Percentiles rank a stretch among this genome's conserved stretches.
These are phyloP conservation scores for Starmerella asiatica DNA, from an alignment of 805 yeast genomes.

Conservation along the genomic window DNA sequence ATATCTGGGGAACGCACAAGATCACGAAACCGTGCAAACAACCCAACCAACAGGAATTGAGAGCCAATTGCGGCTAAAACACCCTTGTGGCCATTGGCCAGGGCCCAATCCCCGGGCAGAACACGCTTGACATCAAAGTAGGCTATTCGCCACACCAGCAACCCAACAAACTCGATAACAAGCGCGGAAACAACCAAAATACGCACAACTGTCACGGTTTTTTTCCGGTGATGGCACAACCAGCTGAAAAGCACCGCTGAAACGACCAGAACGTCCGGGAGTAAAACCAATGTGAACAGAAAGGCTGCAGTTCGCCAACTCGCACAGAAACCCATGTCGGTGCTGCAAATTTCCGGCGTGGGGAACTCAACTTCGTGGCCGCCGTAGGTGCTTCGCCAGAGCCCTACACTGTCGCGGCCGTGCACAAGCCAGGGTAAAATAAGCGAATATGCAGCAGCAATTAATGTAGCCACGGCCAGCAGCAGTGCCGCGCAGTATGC, in stretches of 20 bases:
- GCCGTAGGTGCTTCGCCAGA: slow-evolving; percentile 8
- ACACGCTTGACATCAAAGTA: slow-evolving; percentile 12
- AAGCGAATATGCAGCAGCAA: slow-evolving; percentile 5
- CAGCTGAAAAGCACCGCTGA: slow-evolving; percentile 17
- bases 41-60: slow-evolving; percentile 12
- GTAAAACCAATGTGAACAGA: slow-evolving; percentile 20
- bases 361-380: slow-evolving; percentile 19
- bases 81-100: slow-evolving; percentile 18
- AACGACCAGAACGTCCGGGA: slow-evolving; percentile 17
- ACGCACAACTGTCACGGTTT: slow-evolving; percentile 14
- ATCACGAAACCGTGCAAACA: slow-evolving; percentile 20
- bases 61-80: slow-evolving; percentile 16
- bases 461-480: slow-evolving; percentile 8
- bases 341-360: slow-evolving; percentile 10
- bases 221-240: slow-evolving; percentile 18
- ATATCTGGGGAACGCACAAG: slow-evolving; percentile 17
- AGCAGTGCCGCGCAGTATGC: slow-evolving; percentile 13
- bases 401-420: slow-evolving; percentile 11
- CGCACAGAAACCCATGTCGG: slow-evolving; percentile 21
- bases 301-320: slow-evolving; percentile 24
- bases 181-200: slow-evolving; percentile 17
- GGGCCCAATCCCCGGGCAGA: slow-evolving; percentile 21
- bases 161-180: slow-evolving; percentile 18
- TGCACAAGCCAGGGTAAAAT: slow-evolving; percentile 17
- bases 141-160: slow-evolving; percentile 14